These are phyloP conservation scores for Globisporangium cylindrosporum DNA, from an alignment of 352 stramenopile species.

Conservation along the genomic window DNA sequence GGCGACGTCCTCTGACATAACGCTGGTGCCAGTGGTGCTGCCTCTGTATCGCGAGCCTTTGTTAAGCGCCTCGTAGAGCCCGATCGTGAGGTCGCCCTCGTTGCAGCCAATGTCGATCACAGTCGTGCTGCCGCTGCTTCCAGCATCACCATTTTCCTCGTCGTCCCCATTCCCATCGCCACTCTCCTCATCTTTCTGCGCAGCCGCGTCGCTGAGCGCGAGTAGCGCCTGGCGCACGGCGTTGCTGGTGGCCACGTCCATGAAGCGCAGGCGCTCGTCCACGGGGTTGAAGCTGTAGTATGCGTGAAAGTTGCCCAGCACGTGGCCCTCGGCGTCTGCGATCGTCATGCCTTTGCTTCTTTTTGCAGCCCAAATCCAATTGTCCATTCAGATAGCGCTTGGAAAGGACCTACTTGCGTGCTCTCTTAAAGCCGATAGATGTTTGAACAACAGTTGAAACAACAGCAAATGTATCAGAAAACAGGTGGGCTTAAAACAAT, in stretches of 20 bases:
- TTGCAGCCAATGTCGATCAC: constrained; percentile 84
- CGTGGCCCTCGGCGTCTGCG: constrained; percentile 55
- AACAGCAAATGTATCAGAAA: too few species aligned
- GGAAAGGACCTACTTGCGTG: not conserved
- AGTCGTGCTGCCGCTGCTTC: constrained; percentile 22
- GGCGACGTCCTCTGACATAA: constrained; percentile 28
- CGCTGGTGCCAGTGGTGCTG: not conserved
- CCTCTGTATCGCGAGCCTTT: constrained; percentile 12
- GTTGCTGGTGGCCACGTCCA: constrained; percentile 37
- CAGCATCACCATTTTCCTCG: constrained; percentile 9
- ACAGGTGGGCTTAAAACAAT: too few species aligned
- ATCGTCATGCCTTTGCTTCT: constrained; percentile 14
- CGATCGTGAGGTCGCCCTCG: constrained; percentile 77
- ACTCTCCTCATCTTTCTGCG: not conserved
- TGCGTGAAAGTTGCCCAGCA: constrained; percentile 82
- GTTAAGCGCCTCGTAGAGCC: constrained; percentile 60
- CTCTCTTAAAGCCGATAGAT: too few species aligned
- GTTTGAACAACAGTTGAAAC: too few species aligned
- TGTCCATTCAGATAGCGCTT: not conserved
- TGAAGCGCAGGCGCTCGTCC: constrained; percentile 72
- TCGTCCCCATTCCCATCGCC: constrained; percentile 11
- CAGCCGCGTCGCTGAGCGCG: constrained; percentile 6
- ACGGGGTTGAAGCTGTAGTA: constrained; percentile 87
- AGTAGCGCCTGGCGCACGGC: constrained; percentile 49
- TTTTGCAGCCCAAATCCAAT: not conserved